Percentiles rank a stretch among this genome's conserved stretches.
These are phyloP conservation scores for Aureobasidium subglaciale DNA, from an alignment of 2,329 filamentous ascomycete species.

Conservation along the genomic window DNA sequence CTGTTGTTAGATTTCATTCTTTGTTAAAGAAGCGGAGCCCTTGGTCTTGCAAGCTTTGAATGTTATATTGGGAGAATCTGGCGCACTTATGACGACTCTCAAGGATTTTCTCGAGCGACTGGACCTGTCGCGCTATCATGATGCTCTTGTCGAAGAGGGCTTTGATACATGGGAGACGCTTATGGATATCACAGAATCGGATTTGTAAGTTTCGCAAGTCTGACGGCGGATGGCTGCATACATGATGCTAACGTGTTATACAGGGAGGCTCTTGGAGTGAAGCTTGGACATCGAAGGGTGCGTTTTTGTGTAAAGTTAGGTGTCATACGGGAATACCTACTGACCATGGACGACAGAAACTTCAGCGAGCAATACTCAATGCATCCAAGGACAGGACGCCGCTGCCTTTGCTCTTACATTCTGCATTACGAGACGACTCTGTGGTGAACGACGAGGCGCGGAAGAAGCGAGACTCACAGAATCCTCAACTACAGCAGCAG, in stretches of 20 bases:
- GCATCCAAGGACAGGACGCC: constrained; percentile 6
- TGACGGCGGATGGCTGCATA: constrained; percentile 24
- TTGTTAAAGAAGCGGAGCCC: no score
- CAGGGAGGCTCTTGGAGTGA: constrained; percentile 67
- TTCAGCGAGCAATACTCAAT: constrained; percentile 63
- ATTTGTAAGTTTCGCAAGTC: constrained; percentile 56
- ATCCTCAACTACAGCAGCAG: neutral
- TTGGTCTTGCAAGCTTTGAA: neutral
- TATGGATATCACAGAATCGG: constrained; percentile 75
- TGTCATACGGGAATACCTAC: neutral
- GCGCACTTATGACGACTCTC: constrained; percentile 53
- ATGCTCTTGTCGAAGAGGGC: constrained; percentile 66
- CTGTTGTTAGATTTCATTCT: no score
- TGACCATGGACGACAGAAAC: constrained; percentile 48
- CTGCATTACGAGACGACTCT: constrained; percentile 45
- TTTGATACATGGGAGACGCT: constrained; percentile 83
- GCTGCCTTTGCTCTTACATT: neutral
- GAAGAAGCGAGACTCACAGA: constrained; percentile 40
- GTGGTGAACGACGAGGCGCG: constrained; percentile 49
- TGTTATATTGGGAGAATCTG: neutral
- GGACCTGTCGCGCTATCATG: constrained; percentile 70
- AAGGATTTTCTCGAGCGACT: constrained; percentile 63
- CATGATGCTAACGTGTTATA: neutral
- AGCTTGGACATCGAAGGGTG: constrained; percentile 74
- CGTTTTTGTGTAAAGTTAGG: no score